These are phyloP conservation scores for Naematelia aurantialba DNA, from an alignment of 768 basidiomycete species.

Conservation along the genomic window DNA sequence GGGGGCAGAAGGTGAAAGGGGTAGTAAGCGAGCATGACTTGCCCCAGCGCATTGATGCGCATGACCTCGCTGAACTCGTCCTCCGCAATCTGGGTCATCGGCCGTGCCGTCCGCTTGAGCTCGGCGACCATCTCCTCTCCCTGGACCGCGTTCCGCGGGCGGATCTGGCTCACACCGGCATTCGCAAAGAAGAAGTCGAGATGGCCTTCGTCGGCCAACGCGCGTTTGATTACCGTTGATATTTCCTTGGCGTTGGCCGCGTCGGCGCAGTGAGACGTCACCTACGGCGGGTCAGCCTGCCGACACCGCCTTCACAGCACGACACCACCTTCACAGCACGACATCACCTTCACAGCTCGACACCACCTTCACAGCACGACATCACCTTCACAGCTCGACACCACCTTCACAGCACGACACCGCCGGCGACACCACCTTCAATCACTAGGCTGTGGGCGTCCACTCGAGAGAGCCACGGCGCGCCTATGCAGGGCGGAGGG, in stretches of 20 bases:
- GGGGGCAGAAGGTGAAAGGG: background rate
- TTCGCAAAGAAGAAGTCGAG: conserved; percentile 96
- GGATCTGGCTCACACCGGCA: conserved; percentile 54
- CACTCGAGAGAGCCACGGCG: background rate
- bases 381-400: no score
- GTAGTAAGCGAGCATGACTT: conserved; percentile 14
- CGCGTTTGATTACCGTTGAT: conserved; percentile 64
- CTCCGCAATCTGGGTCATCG: conserved; percentile 56
- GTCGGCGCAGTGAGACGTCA: conserved; percentile 72
- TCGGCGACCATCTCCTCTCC: conserved; percentile 9
- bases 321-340: no score
- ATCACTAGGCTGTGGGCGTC: background rate
- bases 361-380: no score
- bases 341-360: no score
- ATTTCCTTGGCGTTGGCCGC: conserved; percentile 75
- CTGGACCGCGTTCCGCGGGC: background rate
- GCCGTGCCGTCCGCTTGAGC: conserved; percentile 2
- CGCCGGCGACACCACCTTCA: no score
- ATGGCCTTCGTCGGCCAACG: conserved; percentile 73
- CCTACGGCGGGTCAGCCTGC: conserved; percentile 56
- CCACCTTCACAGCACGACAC: no score
- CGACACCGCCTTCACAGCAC: no score
- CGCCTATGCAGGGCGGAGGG: background rate
- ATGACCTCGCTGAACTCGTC: conserved; percentile 71
- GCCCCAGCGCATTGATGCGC: conserved; percentile 72